A percentile compares a stretch with the other conserved stretches of the same genome.
Conservation (phyloP, 441 rosid species). For the Cnidoscolus chayamansa region DNA sequence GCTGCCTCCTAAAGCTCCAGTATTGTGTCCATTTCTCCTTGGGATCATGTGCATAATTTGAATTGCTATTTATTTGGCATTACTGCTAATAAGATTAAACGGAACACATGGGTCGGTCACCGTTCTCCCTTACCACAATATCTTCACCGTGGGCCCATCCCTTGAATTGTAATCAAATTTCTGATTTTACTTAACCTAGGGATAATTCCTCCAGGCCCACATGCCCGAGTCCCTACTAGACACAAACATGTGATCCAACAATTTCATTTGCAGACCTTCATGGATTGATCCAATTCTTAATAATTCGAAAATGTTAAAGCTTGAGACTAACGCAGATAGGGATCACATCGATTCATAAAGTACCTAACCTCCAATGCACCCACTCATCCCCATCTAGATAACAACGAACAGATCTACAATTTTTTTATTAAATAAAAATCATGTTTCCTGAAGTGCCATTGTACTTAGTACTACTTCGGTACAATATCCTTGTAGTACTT, state of each 20-base stretch:
- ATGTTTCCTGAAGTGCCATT: background rate
- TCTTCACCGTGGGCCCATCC: slow-evolving; percentile 27
- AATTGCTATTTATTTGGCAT: slow-evolving; percentile 21
- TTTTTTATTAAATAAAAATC: background rate
- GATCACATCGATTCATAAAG: background rate
- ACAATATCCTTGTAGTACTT: slow-evolving; percentile 4
- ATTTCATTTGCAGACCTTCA: background rate
- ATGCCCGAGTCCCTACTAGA: slow-evolving; percentile 6
- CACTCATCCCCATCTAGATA: too few relatives aligned
- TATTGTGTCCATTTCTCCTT: slow-evolving; percentile 22
- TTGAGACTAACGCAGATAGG: background rate
- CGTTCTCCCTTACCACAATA: slow-evolving; percentile 18
- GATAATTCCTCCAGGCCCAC: slow-evolving; percentile 17
- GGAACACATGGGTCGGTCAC: slow-evolving; percentile 33
- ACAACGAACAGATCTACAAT: background rate
- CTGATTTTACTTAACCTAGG: slow-evolving; percentile 16
- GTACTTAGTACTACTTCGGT: slow-evolving; percentile 12
- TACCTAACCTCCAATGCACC: too few relatives aligned
- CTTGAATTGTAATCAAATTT: slow-evolving; percentile 15
- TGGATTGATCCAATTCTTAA: background rate
- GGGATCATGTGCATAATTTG: slow-evolving; percentile 22
- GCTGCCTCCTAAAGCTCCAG: slow-evolving; percentile 10
- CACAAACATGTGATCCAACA: slow-evolving; percentile 25
- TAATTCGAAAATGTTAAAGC: background rate
- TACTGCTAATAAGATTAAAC: slow-evolving; percentile 4